phyloP scores from a whole-genome alignment of 441 rosid species.

The Populus hybrid region DNA sequence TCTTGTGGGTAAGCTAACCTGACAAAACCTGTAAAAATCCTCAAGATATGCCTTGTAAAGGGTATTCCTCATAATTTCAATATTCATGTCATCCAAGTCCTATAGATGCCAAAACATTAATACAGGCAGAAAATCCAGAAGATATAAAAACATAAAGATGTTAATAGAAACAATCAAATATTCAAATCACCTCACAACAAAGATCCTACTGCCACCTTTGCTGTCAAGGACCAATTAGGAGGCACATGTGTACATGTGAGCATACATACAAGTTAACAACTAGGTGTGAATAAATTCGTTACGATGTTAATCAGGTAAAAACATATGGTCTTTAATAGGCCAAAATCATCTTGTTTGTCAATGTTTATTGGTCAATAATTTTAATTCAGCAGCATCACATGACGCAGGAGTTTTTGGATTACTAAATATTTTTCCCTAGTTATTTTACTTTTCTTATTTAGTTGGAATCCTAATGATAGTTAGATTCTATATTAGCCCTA shows the following conservation, averaged over 20 bases:
- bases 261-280: background rate
- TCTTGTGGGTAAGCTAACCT: slow-evolving; percentile 41
- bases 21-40: slow-evolving; percentile 93
- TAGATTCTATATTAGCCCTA: background rate
- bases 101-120: slow-evolving; percentile 16
- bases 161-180: background rate
- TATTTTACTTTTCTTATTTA: background rate
- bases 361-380: background rate
- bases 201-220: background rate
- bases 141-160: background rate
- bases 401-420: background rate
- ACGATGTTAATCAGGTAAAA: background rate
- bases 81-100: slow-evolving; percentile 99
- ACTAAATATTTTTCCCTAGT: background rate
- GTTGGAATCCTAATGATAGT: background rate
- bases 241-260: background rate
- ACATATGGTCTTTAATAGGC: background rate
- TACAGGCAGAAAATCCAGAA: slow-evolving; percentile 3
- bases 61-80: slow-evolving; percentile 97
- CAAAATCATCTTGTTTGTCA: background rate
- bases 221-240: background rate
- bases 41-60: slow-evolving; percentile 98
- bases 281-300: too few species aligned
- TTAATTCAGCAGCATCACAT: background rate
- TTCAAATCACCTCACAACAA: background rate